Evolutionary conservation across 2,329 filamentous ascomycete genomes (phyloP).

Genomic region (Tolypocladium capitatum): DNA sequence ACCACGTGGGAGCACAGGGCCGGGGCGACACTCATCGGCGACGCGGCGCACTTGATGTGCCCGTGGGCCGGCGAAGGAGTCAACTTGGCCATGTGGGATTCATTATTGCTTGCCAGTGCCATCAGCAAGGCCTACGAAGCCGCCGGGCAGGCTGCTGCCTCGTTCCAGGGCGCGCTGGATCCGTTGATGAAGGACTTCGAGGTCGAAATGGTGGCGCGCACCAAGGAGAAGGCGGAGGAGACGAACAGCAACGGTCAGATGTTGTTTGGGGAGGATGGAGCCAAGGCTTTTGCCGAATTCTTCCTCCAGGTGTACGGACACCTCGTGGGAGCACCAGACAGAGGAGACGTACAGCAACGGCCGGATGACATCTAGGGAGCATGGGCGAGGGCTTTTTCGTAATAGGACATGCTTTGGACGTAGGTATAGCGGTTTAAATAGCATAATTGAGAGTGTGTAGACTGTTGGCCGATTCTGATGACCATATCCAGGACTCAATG

Average conservation of each 20-base stretch:
- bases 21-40: slow-evolving; percentile 37
- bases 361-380: too few relatives aligned
- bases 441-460: too few relatives aligned
- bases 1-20: slow-evolving; percentile 24
- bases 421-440: too few relatives aligned
- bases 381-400: too few relatives aligned
- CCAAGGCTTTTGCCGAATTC: slow-evolving; percentile 1
- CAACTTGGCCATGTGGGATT: slow-evolving; percentile 38
- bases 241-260: slow-evolving; percentile 3
- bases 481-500: too few relatives aligned
- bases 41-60: slow-evolving; percentile 41
- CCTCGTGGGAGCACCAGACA: background rate
- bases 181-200: slow-evolving; percentile 4
- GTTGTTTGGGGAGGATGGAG: slow-evolving; percentile 2
- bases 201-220: slow-evolving; percentile 1
- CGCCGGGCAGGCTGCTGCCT: background rate
- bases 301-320: background rate
- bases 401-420: too few relatives aligned
- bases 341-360: background rate
- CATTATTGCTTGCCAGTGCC: slow-evolving; percentile 25
- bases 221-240: slow-evolving; percentile 3
- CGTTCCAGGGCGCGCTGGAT: slow-evolving; percentile 7
- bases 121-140: slow-evolving; percentile 7
- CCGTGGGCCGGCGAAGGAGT: slow-evolving; percentile 40
- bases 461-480: too few relatives aligned